Evolutionary conservation across 345 rosid species (phyloP).

Genomic region (Linum trigynum): DNA sequence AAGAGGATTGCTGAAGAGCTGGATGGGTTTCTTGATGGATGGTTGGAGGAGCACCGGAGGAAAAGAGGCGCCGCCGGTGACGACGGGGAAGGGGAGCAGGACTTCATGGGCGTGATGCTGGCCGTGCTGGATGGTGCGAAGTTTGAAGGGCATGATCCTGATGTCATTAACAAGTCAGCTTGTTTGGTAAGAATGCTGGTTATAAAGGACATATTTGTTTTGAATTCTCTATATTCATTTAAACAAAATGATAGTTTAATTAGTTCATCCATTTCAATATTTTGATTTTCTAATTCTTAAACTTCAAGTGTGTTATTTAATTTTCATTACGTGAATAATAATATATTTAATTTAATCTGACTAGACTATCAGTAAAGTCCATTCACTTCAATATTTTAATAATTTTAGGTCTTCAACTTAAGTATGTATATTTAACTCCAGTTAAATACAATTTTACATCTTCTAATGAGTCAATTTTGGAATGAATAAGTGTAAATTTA

Average conservation of each 20-base stretch:
- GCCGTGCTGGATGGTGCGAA: conserved; percentile 2
- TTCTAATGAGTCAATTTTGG: too few relatives aligned
- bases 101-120: conserved; percentile 21
- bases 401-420: too few relatives aligned
- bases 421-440: too few relatives aligned
- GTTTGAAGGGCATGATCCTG: not conserved
- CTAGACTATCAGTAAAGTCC: too few relatives aligned
- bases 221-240: not conserved
- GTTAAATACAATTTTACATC: too few relatives aligned
- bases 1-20: conserved; percentile 15
- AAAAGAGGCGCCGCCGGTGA: not conserved
- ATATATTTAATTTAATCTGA: too few relatives aligned
- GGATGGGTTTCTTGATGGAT: conserved; percentile 3
- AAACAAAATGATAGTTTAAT: not conserved
- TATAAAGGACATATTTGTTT: too few relatives aligned
- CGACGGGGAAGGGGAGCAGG: not conserved
- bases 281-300: not conserved
- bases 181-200: not conserved
- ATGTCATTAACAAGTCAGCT: conserved; percentile 1
- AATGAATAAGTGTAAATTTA: too few relatives aligned
- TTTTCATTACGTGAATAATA: too few relatives aligned
- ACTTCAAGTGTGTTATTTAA: not conserved
- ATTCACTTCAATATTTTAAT: too few relatives aligned
- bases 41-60: conserved; percentile 22
- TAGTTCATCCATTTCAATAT: not conserved